Evolutionary conservation across 1,284 basidiomycete species (phyloP).

Genomic region (Ceratobasidium sp.): DNA sequence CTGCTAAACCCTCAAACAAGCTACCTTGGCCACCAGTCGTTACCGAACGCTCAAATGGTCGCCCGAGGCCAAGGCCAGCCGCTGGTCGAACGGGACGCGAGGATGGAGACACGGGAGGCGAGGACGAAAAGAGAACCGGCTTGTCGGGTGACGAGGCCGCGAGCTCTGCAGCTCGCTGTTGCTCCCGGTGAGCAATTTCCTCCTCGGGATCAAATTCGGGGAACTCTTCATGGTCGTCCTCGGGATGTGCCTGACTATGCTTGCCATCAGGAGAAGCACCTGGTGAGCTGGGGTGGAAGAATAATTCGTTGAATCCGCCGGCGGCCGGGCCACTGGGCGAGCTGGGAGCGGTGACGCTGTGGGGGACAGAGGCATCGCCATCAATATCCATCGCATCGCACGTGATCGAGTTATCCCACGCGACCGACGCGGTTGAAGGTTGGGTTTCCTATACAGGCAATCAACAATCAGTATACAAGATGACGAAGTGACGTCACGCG

Average conservation of each 20-base stretch:
- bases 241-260: conserved; percentile 55
- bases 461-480: neutral
- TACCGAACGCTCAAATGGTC: conserved; percentile 60
- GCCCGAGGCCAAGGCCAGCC: conserved; percentile 16
- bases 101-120: conserved; percentile 62
- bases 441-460: conserved; percentile 10
- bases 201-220: conserved; percentile 31
- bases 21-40: conserved; percentile 50
- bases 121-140: conserved; percentile 57
- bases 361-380: conserved; percentile 52
- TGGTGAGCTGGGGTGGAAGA: conserved; percentile 64
- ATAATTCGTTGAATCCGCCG: conserved; percentile 52
- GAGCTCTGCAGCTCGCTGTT: conserved; percentile 31
- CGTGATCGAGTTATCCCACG: conserved; percentile 34
- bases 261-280: conserved; percentile 50
- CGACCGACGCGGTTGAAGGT: conserved; percentile 23
- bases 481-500: conserved; percentile 27
- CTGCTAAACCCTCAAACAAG: conserved; percentile 49
- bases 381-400: conserved; percentile 78
- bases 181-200: conserved; percentile 34
- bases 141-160: conserved; percentile 34
- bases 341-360: conserved; percentile 49
- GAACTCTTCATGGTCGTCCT: conserved; percentile 51
- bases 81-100: conserved; percentile 56
- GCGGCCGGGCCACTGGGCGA: conserved; percentile 45